A percentile compares a stretch with the other conserved stretches of the same genome.
Evolutionary conservation across 2,329 filamentous ascomycete species (phyloP).

Genomic region (Metarhizium anisopliae): DNA sequence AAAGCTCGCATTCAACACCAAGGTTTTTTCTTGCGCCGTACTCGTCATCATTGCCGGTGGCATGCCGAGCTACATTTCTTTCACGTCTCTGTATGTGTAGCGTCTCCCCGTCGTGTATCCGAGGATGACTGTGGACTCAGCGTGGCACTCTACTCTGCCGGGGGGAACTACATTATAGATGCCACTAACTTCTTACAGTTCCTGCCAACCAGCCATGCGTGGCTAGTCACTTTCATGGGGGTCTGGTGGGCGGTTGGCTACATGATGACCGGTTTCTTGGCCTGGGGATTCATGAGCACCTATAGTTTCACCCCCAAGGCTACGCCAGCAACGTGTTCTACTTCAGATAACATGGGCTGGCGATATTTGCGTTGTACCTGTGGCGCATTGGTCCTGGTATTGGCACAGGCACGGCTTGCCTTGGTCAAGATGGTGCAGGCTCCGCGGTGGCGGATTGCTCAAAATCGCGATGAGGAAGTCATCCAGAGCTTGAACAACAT

Average conservation of each 20-base stretch:
- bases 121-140: neutral
- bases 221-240: slow-evolving; percentile 9
- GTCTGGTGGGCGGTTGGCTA: slow-evolving; percentile 9
- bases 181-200: slow-evolving; percentile 8
- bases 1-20: slow-evolving; percentile 8
- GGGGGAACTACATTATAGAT: slow-evolving; percentile 9
- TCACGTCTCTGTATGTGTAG: slow-evolving; percentile 4
- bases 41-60: slow-evolving; percentile 7
- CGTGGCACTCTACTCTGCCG: slow-evolving; percentile 8
- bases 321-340: slow-evolving; percentile 3
- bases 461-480: slow-evolving; percentile 8
- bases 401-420: slow-evolving; percentile 6
- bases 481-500: slow-evolving; percentile 7
- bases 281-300: slow-evolving; percentile 8
- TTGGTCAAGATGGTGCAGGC: slow-evolving; percentile 8
- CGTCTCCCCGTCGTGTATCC: neutral
- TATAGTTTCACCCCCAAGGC: slow-evolving; percentile 7
- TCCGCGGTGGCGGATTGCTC: slow-evolving; percentile 7
- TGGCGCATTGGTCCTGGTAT: slow-evolving; percentile 4
- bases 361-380: slow-evolving; percentile 8
- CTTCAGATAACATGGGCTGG: slow-evolving; percentile 8
- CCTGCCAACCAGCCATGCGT: slow-evolving; percentile 5
- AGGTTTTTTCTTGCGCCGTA: slow-evolving; percentile 6
- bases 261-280: slow-evolving; percentile 6
- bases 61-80: slow-evolving; percentile 8